Evolutionary conservation across 164 flowering plant genomes (phyloP).

Genomic region (Cinnamomum chago): DNA sequence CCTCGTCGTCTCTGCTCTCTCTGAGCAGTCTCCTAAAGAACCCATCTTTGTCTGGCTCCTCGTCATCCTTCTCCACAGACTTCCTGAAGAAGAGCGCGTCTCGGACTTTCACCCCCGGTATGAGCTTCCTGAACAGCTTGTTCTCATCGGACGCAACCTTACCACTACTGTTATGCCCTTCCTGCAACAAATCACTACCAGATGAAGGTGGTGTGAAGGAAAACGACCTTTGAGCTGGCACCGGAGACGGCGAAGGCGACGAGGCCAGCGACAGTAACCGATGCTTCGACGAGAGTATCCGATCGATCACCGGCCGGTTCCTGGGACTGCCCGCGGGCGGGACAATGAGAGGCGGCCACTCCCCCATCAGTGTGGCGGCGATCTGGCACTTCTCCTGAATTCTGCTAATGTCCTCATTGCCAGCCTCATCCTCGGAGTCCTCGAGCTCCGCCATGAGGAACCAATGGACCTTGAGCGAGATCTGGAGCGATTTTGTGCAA

Average conservation of each 20-base stretch:
- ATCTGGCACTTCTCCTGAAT: slow-evolving; percentile 97
- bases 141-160: slow-evolving; percentile 52
- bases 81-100: slow-evolving; percentile 31
- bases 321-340: slow-evolving; percentile 52
- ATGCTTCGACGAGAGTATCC: slow-evolving; percentile 75
- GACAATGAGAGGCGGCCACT: slow-evolving; percentile 74
- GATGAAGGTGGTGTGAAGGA: slow-evolving; percentile 44
- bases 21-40: slow-evolving; percentile 45
- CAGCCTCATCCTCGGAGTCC: slow-evolving; percentile 89
- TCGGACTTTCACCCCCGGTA: slow-evolving; percentile 33
- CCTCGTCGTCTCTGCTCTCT: slow-evolving; percentile 57
- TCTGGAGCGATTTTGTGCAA: slow-evolving; percentile 73
- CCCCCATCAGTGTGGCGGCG: slow-evolving; percentile 92
- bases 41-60: slow-evolving; percentile 46
- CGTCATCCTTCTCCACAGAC: slow-evolving; percentile 43
- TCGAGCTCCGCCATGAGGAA: slow-evolving; percentile 92
- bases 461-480: slow-evolving; percentile 95
- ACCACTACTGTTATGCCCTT: slow-evolving; percentile 39
- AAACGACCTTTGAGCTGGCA: slow-evolving; percentile 44
- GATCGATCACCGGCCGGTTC: slow-evolving; percentile 71
- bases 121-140: slow-evolving; percentile 37
- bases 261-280: slow-evolving; percentile 62
- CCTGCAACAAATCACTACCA: slow-evolving; percentile 39
- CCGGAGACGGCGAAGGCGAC: slow-evolving; percentile 35
- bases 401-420: slow-evolving; percentile 40